These are phyloP conservation scores for Microdochium bolleyi DNA, from an alignment of 2,329 filamentous ascomycete genomes.

Conservation along the genomic window DNA sequence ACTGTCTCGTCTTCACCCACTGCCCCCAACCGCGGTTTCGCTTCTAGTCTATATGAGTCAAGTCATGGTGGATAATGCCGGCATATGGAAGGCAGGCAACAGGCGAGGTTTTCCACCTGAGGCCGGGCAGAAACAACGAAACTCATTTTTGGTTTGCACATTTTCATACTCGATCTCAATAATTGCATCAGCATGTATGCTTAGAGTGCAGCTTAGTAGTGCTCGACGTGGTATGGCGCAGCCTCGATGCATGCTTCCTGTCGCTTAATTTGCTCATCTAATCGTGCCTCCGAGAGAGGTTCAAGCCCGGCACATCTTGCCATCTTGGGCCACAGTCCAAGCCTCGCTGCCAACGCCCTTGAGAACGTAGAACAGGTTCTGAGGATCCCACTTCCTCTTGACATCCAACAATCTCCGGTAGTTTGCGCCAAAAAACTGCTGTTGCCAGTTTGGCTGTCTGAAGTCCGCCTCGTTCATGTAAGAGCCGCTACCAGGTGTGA, in stretches of 20 bases:
- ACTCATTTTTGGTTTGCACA: background rate
- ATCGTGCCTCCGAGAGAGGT: background rate
- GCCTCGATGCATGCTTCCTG: background rate
- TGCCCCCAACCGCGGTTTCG: background rate
- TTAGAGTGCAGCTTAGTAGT: background rate
- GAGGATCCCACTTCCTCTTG: slow-evolving; percentile 33
- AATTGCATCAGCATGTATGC: background rate
- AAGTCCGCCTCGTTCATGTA: slow-evolving; percentile 35
- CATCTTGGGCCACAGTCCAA: slow-evolving; percentile 26
- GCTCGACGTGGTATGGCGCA: background rate
- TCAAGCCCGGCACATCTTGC: slow-evolving; percentile 24
- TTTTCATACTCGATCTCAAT: background rate
- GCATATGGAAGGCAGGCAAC: background rate
- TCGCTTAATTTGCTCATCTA: background rate
- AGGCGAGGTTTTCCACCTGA: background rate
- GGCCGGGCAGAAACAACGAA: background rate
- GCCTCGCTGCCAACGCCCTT: slow-evolving; percentile 32
- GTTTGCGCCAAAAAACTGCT: slow-evolving; percentile 25
- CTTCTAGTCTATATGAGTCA: background rate
- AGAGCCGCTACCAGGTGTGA: slow-evolving; percentile 15
- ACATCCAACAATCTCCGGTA: slow-evolving; percentile 22
- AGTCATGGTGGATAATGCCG: background rate
- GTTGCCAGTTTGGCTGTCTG: slow-evolving; percentile 20
- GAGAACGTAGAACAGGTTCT: slow-evolving; percentile 27
- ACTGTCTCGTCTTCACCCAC: background rate